These are phyloP conservation scores for Ascosphaera apis DNA, from an alignment of 2,329 filamentous ascomycete species.

Conservation along the genomic window DNA sequence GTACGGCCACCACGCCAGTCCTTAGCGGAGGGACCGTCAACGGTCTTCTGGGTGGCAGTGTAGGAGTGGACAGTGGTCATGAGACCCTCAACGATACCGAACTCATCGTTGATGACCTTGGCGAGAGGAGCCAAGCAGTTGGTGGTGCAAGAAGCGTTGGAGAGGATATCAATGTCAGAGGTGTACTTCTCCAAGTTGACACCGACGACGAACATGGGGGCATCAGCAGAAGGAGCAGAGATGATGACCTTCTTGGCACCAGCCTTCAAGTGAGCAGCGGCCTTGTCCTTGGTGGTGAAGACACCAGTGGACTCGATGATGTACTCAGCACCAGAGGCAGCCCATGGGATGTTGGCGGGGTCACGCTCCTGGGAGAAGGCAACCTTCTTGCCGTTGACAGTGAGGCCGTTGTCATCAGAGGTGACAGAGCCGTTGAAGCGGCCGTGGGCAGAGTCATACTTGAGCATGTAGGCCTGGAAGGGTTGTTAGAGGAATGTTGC, in stretches of 20 bases:
- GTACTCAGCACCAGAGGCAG: slow-evolving; percentile 69
- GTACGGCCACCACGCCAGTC: slow-evolving; percentile 99
- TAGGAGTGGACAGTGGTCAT: slow-evolving; percentile 99
- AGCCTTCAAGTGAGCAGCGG: slow-evolving; percentile 76
- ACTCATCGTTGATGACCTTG: slow-evolving; percentile 99
- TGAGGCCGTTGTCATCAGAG: slow-evolving; percentile 47
- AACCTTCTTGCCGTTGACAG: slow-evolving; percentile 86
- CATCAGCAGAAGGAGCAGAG: slow-evolving; percentile 39
- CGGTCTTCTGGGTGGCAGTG: slow-evolving; percentile 98
- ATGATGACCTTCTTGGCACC: slow-evolving; percentile 95
- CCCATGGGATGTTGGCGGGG: slow-evolving; percentile 77
- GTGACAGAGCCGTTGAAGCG: slow-evolving; percentile 81
- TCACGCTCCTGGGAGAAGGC: slow-evolving; percentile 88
- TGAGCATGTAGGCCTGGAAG: slow-evolving; percentile 91
- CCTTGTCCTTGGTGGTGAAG: slow-evolving; percentile 97
- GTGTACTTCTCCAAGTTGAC: slow-evolving; percentile 94
- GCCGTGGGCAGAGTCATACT: slow-evolving; percentile 96
- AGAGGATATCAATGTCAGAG: slow-evolving; percentile 76
- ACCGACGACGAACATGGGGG: slow-evolving; percentile 99
- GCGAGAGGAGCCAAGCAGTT: slow-evolving; percentile 98
- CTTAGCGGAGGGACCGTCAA: slow-evolving; percentile 92
- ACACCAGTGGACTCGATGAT: slow-evolving; percentile 95
- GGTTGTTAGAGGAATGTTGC: neutral
- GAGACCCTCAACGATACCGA: slow-evolving; percentile 88
- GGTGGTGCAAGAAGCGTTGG: slow-evolving; percentile 99